Evolutionary conservation across 1,284 basidiomycete species (phyloP), one percentile per base, ranked within the genome.

Genomic region (Cryptococcus jaspeensis): DNA sequence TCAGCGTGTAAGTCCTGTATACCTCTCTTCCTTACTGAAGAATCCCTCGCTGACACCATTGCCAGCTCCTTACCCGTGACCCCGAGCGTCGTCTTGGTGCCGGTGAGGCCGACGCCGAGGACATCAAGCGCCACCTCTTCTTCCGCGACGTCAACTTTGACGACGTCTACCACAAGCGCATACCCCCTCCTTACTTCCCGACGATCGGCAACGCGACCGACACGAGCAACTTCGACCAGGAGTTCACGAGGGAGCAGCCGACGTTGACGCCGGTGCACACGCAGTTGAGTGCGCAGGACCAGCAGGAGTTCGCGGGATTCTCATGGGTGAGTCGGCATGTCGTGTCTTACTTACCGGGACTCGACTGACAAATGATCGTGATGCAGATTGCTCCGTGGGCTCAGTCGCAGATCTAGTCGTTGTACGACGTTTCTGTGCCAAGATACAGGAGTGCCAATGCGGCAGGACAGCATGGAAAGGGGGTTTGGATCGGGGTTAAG

Each of bases 81-180:
- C 94, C 96, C n/a, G 72, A 78, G 25, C 88, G 90, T 45, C 89
- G 96, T 60, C 83, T 99, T n/a, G 96, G 96, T 23, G 89, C 93
- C n/a, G 87, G 87, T 9, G 90, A 92, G 67, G 85, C 84, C 50
- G 96, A 99, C 70, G 96, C 96, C 0, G 91, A 92, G 69, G 96
- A 98, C 70, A 96, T 99, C 81, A 99, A 99, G 81, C 83, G 85
- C 58, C 96, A 99, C 77, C 87, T 92, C 13, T 99, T 99, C 85
- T 99, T 99, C 84, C 91, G 93, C 75, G 95, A 98, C 72, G 89
- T 96, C 62, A 96, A 83, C 80, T 99, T 91, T 79, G 93, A 98
- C 69, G 94, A 97, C 75, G 89, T 99, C 39, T 79, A 96, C 65
- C 82, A 96, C 80, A 99, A 99, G 79, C 89, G 93, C 53, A 93